Evolutionary conservation across 2,329 filamentous ascomycete species (phyloP).

Genomic region (Verticillium klebahnii): DNA sequence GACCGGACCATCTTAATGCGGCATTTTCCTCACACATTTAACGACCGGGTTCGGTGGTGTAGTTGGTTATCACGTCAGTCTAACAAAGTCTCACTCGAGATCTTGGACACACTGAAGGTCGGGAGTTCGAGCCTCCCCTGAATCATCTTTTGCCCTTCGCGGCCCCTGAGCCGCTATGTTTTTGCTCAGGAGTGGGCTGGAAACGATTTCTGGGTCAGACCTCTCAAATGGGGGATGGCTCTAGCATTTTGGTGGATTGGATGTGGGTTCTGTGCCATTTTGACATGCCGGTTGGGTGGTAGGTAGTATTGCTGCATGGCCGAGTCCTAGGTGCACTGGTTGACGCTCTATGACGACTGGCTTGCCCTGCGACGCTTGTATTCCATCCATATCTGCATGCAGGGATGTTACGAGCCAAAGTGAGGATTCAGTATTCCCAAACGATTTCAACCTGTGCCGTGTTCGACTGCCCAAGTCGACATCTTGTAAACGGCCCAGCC

Average conservation of each 20-base stretch:
- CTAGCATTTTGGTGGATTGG: too few relatives aligned
- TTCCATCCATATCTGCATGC: background rate
- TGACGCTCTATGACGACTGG: background rate
- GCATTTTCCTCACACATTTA: background rate
- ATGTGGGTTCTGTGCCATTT: too few relatives aligned
- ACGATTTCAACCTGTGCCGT: too few relatives aligned
- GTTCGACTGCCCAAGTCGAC: too few relatives aligned
- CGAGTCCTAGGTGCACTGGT: background rate
- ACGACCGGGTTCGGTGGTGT: conserved; percentile 4
- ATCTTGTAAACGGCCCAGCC: too few relatives aligned
- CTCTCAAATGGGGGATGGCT: too few relatives aligned
- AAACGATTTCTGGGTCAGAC: too few relatives aligned
- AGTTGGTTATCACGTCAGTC: conserved; percentile 7
- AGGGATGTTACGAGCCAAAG: background rate
- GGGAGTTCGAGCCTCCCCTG: conserved; percentile 6
- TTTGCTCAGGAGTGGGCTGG: too few relatives aligned
- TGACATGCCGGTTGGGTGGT: too few relatives aligned
- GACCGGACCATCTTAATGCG: background rate
- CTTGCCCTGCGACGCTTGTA: background rate
- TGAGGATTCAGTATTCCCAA: too few relatives aligned
- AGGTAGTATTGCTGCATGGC: too few relatives aligned
- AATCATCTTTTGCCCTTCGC: background rate
- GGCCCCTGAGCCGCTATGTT: too few relatives aligned
- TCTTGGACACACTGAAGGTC: conserved; percentile 2
- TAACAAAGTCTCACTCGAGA: background rate